A percentile compares a stretch with the other conserved stretches of the same genome.
These are phyloP conservation scores for Haplosporangium gracile DNA, from an alignment of 192 early-diverging fungal genomes.

Conservation along the genomic window DNA sequence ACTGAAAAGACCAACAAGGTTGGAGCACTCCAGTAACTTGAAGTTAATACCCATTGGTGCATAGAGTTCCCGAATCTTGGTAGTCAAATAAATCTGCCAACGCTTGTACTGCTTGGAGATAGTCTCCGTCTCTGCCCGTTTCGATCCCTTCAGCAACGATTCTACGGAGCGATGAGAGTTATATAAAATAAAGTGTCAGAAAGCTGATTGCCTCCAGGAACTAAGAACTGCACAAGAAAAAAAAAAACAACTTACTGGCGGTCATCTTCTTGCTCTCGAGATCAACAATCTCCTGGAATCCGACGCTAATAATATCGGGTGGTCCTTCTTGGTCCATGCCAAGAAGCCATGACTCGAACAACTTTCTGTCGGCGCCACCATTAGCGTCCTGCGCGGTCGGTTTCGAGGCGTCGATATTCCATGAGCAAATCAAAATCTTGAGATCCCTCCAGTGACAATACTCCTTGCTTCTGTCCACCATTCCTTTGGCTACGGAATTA, in stretches of 20 bases:
- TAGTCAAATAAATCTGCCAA: conserved; percentile 85
- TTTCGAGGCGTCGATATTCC: conserved; percentile 95
- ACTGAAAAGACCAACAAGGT: conserved; percentile 93
- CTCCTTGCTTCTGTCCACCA: conserved; percentile 70
- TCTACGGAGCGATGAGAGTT: conserved; percentile 39
- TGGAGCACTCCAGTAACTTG: conserved; percentile 76
- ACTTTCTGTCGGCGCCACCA: conserved; percentile 60
- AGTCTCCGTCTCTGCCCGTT: conserved; percentile 68
- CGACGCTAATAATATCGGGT: conserved; percentile 85
- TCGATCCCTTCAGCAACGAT: conserved; percentile 68
- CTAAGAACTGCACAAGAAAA: background rate
- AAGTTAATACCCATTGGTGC: conserved; percentile 61
- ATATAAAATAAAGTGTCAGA: background rate
- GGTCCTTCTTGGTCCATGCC: conserved; percentile 60
- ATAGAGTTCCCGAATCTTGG: conserved; percentile 68
- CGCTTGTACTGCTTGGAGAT: conserved; percentile 80
- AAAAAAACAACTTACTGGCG: conserved; percentile 66
- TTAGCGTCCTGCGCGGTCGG: conserved; percentile 79
- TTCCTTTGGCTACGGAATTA: conserved; percentile 61
- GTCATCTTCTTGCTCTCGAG: conserved; percentile 86
- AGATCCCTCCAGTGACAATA: conserved; percentile 76
- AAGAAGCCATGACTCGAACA: conserved; percentile 62
- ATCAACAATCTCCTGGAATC: conserved; percentile 91
- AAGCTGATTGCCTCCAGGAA: background rate
- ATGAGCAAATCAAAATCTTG: conserved; percentile 86